Evolutionary conservation across 768 basidiomycete genomes (phyloP).

Genomic region (Lentinula edodes): DNA sequence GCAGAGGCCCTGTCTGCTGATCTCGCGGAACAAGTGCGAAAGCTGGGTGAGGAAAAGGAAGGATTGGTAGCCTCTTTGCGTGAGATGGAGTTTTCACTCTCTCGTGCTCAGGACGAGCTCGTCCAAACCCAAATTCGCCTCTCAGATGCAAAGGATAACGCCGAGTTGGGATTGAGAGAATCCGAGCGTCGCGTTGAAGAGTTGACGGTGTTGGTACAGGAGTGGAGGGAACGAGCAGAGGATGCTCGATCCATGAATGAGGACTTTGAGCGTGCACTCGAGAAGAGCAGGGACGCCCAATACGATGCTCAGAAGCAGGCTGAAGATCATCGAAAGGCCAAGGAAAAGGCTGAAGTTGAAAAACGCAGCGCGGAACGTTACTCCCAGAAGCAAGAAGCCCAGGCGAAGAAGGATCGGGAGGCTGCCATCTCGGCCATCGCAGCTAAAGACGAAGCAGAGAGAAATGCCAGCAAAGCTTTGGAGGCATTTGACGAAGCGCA

Average conservation of each 20-base stretch:
- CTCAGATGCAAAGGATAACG: neutral
- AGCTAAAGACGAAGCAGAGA: constrained; percentile 3
- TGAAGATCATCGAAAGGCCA: constrained; percentile 1
- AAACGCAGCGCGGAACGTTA: neutral
- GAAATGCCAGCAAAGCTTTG: neutral
- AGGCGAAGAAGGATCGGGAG: constrained; percentile 4
- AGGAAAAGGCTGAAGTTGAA: constrained; percentile 2
- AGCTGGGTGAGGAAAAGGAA: neutral
- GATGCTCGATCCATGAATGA: constrained; percentile 2
- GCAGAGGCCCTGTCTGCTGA: neutral
- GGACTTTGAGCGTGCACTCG: constrained; percentile 1
- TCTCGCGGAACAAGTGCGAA: neutral
- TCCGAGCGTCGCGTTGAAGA: constrained; percentile 4
- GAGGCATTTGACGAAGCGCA: constrained; percentile 2
- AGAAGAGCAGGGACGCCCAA: neutral
- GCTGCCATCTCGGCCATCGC: neutral
- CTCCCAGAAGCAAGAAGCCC: neutral
- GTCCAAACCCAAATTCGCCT: neutral
- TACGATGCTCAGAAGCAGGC: constrained; percentile 1
- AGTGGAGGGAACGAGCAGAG: constrained; percentile 3
- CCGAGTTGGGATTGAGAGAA: neutral
- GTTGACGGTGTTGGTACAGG: neutral
- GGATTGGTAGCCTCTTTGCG: neutral
- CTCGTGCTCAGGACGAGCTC: neutral
- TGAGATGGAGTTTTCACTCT: neutral